Evolutionary conservation across 2,329 filamentous ascomycete genomes (phyloP).

Genomic region (Talaromyces sp.): DNA sequence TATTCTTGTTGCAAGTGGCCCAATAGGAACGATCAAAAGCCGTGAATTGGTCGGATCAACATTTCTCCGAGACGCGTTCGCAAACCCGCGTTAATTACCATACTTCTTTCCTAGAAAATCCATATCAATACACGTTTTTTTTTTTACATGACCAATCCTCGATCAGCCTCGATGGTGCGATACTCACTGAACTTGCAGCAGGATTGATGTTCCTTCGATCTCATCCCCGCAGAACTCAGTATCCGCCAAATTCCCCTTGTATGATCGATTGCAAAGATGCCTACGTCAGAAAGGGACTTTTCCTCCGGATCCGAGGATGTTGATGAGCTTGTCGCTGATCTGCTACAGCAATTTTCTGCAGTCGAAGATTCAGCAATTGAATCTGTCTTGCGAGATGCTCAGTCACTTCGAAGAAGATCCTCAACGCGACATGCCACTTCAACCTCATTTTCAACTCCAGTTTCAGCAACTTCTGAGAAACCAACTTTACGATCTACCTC

Average conservation of each 20-base stretch:
- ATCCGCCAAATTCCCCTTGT: not conserved
- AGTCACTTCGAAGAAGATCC: not conserved
- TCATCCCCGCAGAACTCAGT: not conserved
- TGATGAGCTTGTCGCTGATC: slow-evolving; percentile 22
- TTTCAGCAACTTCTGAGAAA: not conserved
- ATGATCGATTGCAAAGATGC: slow-evolving; percentile 4
- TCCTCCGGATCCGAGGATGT: slow-evolving; percentile 22
- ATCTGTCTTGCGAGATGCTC: not conserved
- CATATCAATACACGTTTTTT: not conserved
- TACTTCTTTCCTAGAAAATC: not conserved
- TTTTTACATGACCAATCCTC: not conserved
- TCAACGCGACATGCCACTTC: not conserved
- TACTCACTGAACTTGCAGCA: not conserved
- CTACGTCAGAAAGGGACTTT: slow-evolving; percentile 2
- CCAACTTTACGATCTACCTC: not conserved
- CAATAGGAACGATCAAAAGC: not conserved
- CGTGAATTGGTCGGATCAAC: not conserved
- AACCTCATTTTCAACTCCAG: slow-evolving; percentile 2
- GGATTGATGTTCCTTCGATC: not conserved
- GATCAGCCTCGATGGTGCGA: not conserved
- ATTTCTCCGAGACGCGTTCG: slow-evolving; percentile 7
- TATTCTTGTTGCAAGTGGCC: not conserved
- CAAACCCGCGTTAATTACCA: not conserved
- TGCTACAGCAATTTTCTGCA: slow-evolving; percentile 22
- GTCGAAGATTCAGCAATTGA: not conserved